Conservation (phyloP, 129 eudicot species). For the Helianthus annuus region HanXRQr2.0-SUNRISE NC_035437.2:14261298-14261797, state of each 20-base stretch:
- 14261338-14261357: slow-evolving; percentile 23
- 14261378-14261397: slow-evolving; percentile 45
- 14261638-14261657: too few relatives aligned
- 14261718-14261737: too few relatives aligned
- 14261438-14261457: slow-evolving; percentile 48
- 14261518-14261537: neutral
- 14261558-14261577: neutral
- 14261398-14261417: slow-evolving; percentile 38
- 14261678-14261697: too few relatives aligned
- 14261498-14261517: slow-evolving; percentile 27
- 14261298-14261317: slow-evolving; percentile 35
- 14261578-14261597: neutral
- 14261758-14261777: too few relatives aligned
- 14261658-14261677: too few relatives aligned
- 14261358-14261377: slow-evolving; percentile 20
- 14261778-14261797: too few relatives aligned
- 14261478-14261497: slow-evolving; percentile 34
- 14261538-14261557: neutral
- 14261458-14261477: slow-evolving; percentile 33
- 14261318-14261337: slow-evolving; percentile 49
- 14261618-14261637: too few relatives aligned
- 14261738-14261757: too few relatives aligned
- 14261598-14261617: too few relatives aligned
- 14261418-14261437: slow-evolving; percentile 44
- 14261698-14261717: too few relatives aligned